phyloP scores from a whole-genome alignment of 108 stramenopile species.

The Nitzschia sp. region DNA sequence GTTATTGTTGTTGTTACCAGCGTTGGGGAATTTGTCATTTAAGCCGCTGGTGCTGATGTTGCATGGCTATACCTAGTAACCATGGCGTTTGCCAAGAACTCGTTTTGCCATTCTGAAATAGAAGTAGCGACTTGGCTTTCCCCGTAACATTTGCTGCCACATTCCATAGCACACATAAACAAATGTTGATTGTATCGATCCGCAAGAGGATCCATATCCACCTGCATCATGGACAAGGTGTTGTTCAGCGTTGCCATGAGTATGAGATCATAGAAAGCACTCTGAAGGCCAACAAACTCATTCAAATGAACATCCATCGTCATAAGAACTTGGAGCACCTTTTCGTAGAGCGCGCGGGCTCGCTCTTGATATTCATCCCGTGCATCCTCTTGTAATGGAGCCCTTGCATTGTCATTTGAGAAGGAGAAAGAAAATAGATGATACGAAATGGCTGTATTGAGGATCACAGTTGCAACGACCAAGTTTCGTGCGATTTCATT shows the following conservation, averaged over 20 bases:
- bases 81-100: not conserved
- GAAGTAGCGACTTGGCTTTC: not conserved
- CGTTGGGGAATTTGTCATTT: too few species aligned
- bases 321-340: not conserved
- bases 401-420: not conserved
- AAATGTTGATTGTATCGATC: not conserved
- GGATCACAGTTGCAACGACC: not conserved
- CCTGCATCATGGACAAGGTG: not conserved
- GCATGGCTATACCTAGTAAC: not conserved
- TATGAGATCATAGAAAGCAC: not conserved
- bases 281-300: not conserved
- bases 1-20: too few species aligned
- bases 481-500: too few species aligned
- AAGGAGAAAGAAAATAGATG: not conserved
- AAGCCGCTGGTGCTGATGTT: not conserved
- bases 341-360: not conserved
- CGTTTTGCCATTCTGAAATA: not conserved
- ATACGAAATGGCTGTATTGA: constrained; percentile 3
- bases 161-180: not conserved
- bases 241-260: constrained; percentile 1
- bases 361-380: not conserved
- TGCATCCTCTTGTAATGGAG: not conserved
- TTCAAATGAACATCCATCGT: not conserved
- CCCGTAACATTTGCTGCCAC: not conserved
- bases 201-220: not conserved